These are phyloP conservation scores for Chytriomyces sp. DNA, from an alignment of 192 early-diverging fungal species.

Conservation along the genomic window DNA sequence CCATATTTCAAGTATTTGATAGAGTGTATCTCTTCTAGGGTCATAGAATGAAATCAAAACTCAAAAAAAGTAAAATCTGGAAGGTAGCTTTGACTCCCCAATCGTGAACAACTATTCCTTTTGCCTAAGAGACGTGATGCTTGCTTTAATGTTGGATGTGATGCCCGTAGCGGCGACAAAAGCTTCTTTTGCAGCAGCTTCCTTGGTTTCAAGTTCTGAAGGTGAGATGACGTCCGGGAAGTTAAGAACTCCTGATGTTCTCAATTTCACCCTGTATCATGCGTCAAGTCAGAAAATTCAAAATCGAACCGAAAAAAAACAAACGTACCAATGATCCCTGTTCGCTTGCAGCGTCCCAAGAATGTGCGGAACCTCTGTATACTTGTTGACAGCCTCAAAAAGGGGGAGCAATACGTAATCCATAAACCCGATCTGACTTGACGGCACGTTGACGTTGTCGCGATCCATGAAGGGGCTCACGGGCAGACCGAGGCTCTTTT, in stretches of 20 bases:
- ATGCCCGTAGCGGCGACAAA: background rate
- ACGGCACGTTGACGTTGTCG: slow-evolving; percentile 48
- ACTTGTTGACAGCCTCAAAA: slow-evolving; percentile 46
- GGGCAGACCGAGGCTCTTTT: slow-evolving; percentile 48
- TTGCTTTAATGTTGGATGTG: background rate
- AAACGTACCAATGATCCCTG: slow-evolving; percentile 47
- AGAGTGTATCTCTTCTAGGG: too few relatives aligned
- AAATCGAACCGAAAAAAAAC: background rate
- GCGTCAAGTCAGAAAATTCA: background rate
- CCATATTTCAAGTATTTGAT: too few relatives aligned
- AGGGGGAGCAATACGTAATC: slow-evolving; percentile 50
- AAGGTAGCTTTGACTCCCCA: background rate
- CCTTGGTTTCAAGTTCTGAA: background rate
- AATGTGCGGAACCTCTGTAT: slow-evolving; percentile 35
- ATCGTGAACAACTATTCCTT: too few relatives aligned
- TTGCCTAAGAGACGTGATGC: slow-evolving; percentile 4
- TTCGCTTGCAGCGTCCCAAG: slow-evolving; percentile 33
- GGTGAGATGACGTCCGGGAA: slow-evolving; percentile 14
- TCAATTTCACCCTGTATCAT: background rate
- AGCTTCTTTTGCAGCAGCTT: slow-evolving; percentile 14
- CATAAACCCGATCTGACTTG: slow-evolving; percentile 55
- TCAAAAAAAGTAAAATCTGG: background rate
- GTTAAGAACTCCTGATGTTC: slow-evolving; percentile 12
- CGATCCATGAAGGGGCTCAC: slow-evolving; percentile 57
- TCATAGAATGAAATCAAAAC: background rate